phyloP scores from a whole-genome alignment of 192 early-diverging fungal genomes.

The Linnemannia exigua region DNA sequence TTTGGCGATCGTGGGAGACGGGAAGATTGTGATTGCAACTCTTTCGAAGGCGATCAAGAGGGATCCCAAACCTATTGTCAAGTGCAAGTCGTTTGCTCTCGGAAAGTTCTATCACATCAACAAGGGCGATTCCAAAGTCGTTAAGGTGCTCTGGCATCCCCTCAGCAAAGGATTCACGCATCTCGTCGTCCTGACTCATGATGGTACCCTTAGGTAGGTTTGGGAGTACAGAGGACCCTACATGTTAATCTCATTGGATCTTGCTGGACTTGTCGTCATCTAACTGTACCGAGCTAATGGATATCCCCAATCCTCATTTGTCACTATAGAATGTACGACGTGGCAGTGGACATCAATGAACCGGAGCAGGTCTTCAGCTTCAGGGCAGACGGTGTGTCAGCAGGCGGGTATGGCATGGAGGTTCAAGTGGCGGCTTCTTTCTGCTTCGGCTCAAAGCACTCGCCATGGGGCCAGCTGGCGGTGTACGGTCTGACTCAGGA shows the following conservation, averaged over 20 bases:
- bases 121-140: conserved; percentile 60
- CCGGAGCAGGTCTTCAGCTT: conserved; percentile 80
- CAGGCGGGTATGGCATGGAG: conserved; percentile 57
- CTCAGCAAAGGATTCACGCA: conserved; percentile 78
- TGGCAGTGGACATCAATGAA: conserved; percentile 68
- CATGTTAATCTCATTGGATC: background rate
- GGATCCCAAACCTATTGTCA: conserved; percentile 31
- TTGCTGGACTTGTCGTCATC: background rate
- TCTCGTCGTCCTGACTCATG: conserved; percentile 76
- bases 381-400: conserved; percentile 32
- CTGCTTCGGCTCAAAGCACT: conserved; percentile 61
- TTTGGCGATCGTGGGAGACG: conserved; percentile 70
- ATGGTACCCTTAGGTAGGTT: conserved; percentile 70
- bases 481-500: conserved; percentile 78
- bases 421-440: conserved; percentile 60
- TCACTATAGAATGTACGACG: conserved; percentile 76
- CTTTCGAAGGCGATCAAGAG: conserved; percentile 58
- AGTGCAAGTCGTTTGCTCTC: conserved; percentile 48
- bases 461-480: conserved; percentile 79
- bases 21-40: conserved; percentile 67
- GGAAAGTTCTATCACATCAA: conserved; percentile 55
- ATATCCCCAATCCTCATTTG: background rate
- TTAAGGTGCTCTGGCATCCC: conserved; percentile 87
- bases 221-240: background rate
- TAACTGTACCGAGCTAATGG: background rate